Base-by-base conservation (phyloP, 805 yeast genomes). In the Peterozyma xylosa region DNA sequence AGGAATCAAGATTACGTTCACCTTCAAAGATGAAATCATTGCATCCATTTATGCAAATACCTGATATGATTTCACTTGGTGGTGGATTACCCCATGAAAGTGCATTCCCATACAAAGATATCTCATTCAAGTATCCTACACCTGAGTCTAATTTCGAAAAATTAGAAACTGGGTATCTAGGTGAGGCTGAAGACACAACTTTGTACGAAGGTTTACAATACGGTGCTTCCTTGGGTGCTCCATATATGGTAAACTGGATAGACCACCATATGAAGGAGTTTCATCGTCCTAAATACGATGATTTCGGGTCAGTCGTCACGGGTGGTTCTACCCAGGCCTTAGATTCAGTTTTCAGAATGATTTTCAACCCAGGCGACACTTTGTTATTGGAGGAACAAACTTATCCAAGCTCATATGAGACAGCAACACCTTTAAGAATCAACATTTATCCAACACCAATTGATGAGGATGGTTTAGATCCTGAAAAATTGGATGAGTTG, bases 311-410 rank as follows among this genome's bases (percentile, higher is more conserved):
- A 32, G 63, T 88, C 33, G 63, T 81, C 50, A 76, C 87, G 41
- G 74, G 82, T 11, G 98, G 98, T 51, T 87, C 86, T 67, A 90
- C 97, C n/a, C 87, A 86, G 62, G 76, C 86, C 5, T 82, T 95
- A 82, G 96, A 90, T 55, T 75, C 93, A 3, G 71, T 80, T 18
- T 72, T 91, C 57, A 76, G 97, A 62, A 78, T 90, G 30, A 78
- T 91, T 56, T 71, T 81, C 55, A 68, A 79, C 57, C 78, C 82
- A 47, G 95, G 91, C 37, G 99, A 91, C 58, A 66, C 81, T n/a
- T 74, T 91, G 42, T 65, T 91, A 48, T 83, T 82, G 32, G 98
- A 91, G 63, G 88, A 84, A 56, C 79, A 76, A 65, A 70, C 90
- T 11, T 91, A 89, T 68, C 73, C 93, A 10, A 84, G 96, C 27